Evolutionary conservation across 371 early-diverging fungal species (phyloP).

Genomic region (Circinella umbellata): DNA sequence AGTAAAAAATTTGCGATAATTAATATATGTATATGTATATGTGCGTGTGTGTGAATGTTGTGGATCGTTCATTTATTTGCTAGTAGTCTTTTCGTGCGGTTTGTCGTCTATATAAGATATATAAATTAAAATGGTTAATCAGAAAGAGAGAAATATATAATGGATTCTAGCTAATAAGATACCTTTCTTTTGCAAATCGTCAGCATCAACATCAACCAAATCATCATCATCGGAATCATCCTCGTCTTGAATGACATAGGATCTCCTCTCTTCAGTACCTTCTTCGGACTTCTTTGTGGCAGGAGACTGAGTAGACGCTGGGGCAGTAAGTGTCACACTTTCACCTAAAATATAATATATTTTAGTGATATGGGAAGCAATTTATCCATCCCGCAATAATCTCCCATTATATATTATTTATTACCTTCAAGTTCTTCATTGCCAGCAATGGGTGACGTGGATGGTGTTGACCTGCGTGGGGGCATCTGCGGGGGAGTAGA

Average conservation of each 20-base stretch:
- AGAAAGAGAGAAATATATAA: too few species aligned
- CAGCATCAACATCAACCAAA: slow-evolving; percentile 33
- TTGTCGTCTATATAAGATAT: not conserved
- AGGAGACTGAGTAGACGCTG: slow-evolving; percentile 15
- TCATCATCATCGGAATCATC: slow-evolving; percentile 34
- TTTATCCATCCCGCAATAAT: too few species aligned
- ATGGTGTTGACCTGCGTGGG: slow-evolving; percentile 8
- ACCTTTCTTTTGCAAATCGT: slow-evolving; percentile 13
- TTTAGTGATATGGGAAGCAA: too few species aligned
- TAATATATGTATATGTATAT: not conserved
- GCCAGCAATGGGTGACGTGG: not conserved
- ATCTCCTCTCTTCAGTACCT: slow-evolving; percentile 21
- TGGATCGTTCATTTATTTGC: not conserved
- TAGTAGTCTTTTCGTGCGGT: not conserved
- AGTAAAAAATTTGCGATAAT: too few species aligned
- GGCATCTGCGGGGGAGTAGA: slow-evolving; percentile 5
- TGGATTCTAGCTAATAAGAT: not conserved
- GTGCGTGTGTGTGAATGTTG: too few species aligned
- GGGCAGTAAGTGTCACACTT: slow-evolving; percentile 18
- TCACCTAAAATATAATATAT: slow-evolving; percentile 1
- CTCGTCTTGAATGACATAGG: slow-evolving; percentile 34
- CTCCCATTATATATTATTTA: not conserved
- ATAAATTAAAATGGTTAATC: not conserved
- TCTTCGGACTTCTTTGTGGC: slow-evolving; percentile 21
- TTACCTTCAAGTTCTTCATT: slow-evolving; percentile 12